phyloP scores from a whole-genome alignment of 2,329 filamentous ascomycete genomes.

The Hypocreales sp. region DNA sequence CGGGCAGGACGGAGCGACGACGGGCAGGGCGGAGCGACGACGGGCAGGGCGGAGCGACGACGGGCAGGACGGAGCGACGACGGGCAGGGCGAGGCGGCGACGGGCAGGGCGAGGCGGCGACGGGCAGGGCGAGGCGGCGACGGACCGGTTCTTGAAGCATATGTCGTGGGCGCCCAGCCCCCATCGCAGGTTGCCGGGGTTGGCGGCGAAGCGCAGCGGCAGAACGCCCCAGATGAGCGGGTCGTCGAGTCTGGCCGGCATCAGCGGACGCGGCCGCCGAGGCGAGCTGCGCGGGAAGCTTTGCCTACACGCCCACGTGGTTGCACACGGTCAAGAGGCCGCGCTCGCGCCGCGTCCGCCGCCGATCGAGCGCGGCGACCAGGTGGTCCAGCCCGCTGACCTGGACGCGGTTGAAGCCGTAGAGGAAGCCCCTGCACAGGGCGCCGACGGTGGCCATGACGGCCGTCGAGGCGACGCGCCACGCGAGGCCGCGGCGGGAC shows the following conservation, averaged over 20 bases:
- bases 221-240: constrained; percentile 86
- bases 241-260: constrained; percentile 61
- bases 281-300: too few relatives aligned
- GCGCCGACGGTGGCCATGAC: constrained; percentile 60
- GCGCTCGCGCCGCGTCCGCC: constrained; percentile 50
- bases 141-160: constrained; percentile 75
- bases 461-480: constrained; percentile 58
- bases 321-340: constrained; percentile 62
- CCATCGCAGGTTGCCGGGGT: constrained; percentile 69
- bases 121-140: too few relatives aligned
- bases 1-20: too few relatives aligned
- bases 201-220: constrained; percentile 56
- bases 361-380: constrained; percentile 56
- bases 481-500: constrained; percentile 42
- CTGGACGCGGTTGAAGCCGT: constrained; percentile 58
- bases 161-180: constrained; percentile 87
- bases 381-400: constrained; percentile 64
- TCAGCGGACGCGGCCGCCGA: too few relatives aligned
- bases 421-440: constrained; percentile 60
- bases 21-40: too few relatives aligned
- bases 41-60: too few relatives aligned
- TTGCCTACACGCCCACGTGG: constrained; percentile 22
- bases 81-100: too few relatives aligned
- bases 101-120: too few relatives aligned
- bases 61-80: too few relatives aligned